Base-by-base conservation (phyloP, 495 filamentous ascomycete species). In the Chlorociboria aeruginascens region DNA sequence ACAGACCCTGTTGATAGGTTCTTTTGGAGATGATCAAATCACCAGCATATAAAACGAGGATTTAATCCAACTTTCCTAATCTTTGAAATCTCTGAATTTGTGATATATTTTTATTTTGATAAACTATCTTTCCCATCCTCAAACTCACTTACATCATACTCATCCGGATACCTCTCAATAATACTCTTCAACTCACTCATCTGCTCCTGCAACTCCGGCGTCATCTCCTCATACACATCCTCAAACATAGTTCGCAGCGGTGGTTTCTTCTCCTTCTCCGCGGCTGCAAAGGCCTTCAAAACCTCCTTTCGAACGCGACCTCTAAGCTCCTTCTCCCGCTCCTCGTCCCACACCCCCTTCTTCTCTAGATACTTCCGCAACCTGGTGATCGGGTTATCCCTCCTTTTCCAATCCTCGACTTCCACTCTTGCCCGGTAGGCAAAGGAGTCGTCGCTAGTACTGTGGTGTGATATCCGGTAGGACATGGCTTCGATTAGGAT, bases 401-500 rank as follows among this genome's bases (percentile, higher is more conserved):
- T 72, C 4, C 89, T 71, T 61, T 97, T 97, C 92, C 92, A 98
- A 54, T 97, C 90, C 58, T 99, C 92, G 2, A 99, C 92, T 57
- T 99, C 92, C 0, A 95, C 83, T 25, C 79, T 76, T 0, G 90
- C 89, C 13, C 92, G 87, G 64, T 99, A 99, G 1, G 90, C 90
- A 59, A 95, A 97, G 32, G 83, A 89, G 60, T 99, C 92, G 56
- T 99, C 92, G n/a, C 81, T 87, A 0, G 92, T 99, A 64, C 89
- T 95, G 66, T 99, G 92, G 62, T 99, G 92, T 32, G 81, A 86
- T 39, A 99, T 89, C 12, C 92, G 89, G 63, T 99, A 99, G 28
- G 84, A 89, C 92, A 99, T 96, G 14, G 87, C 88, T 67, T 99
- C 92, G 42, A 99, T 82, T 3, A 99, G 66, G 0, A 99, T 79